Evolutionary conservation across 495 filamentous ascomycete species (phyloP), one percentile per base, ranked within the genome.

Genomic region (Haplographium delicatum): DNA sequence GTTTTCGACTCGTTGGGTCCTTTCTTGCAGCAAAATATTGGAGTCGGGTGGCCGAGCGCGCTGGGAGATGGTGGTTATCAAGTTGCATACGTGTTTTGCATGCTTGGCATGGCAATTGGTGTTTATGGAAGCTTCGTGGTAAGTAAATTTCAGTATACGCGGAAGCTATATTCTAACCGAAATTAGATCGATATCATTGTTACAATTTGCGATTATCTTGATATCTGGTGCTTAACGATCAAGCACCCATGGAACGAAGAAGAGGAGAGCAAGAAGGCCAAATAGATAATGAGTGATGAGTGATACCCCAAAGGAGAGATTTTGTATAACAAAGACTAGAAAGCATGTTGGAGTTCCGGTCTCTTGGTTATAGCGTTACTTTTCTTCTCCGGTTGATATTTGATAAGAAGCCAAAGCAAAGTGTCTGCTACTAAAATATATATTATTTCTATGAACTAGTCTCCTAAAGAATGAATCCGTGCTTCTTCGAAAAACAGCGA

Each of bases 211-310:
- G 93, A 97, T 62, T 94, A 95, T 65, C 74, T 96, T 47, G 93
- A 98, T 65, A 98, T 98, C 60, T 96, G 89, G 88, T 98, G 93
- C 61, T 72, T 97, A 67, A 95, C 86, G 0, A 98, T 98, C 66
- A 98, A 98, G 75, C 83, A 91, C 58, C 76, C 76, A 28, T 78
- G 72, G 51, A 71, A 72, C 5, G 72, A 73, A 60, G 67, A 48
- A 4, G 50, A 50, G 16, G 66, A 60, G 38, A 47, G 42, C 4
- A 62, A 64, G 50, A 59, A 72, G 40, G 58, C 60, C 16, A 31
- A 57, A 31, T 54, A 50, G n/a, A n/a, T n/a, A n/a, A n/a, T n/a
- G n/a, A n/a, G 35, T 22, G 30, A 23, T 23, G 24, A 44, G 30
- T 48, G 45, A 48, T 48, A 48, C 45, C 45, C 45, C 25, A 3